Evolutionary conservation across 1,284 basidiomycete species (phyloP).

Genomic region (Ganoderma meredithae): DNA sequence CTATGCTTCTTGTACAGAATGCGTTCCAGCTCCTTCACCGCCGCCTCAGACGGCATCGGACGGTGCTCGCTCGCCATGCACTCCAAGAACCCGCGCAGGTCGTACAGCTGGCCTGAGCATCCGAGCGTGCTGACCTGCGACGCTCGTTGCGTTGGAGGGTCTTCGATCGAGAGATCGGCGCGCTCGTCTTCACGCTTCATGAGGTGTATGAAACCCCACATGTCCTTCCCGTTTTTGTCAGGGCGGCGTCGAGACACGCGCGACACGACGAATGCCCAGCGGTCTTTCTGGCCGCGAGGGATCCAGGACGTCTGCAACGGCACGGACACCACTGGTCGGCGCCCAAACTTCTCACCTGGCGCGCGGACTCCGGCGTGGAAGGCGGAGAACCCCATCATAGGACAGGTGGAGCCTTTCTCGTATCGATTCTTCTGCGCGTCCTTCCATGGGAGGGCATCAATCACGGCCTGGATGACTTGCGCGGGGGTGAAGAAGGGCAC

Average conservation of each 20-base stretch:
- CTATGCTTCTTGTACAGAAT: constrained; percentile 9
- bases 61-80: constrained; percentile 15
- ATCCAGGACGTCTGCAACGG: background rate
- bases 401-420: background rate
- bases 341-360: constrained; percentile 2
- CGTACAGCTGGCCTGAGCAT: constrained; percentile 1
- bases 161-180: background rate
- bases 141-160: background rate
- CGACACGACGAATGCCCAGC: constrained; percentile 11
- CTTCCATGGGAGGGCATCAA: constrained; percentile 14
- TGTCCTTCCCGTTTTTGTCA: background rate
- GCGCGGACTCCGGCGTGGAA: constrained; percentile 5
- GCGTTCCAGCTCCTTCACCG: constrained; percentile 15
- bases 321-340: constrained; percentile 14
- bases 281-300: constrained; percentile 8
- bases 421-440: background rate
- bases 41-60: constrained; percentile 16
- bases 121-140: background rate
- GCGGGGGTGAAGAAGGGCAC: constrained; percentile 19
- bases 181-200: background rate
- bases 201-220: constrained; percentile 17
- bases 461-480: constrained; percentile 12
- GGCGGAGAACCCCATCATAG: background rate
- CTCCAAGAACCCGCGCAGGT: constrained; percentile 16
- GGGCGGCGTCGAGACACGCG: background rate